phyloP scores from a whole-genome alignment of 2,329 filamentous ascomycete species.

The Akanthomyces dipterigenus region DNA sequence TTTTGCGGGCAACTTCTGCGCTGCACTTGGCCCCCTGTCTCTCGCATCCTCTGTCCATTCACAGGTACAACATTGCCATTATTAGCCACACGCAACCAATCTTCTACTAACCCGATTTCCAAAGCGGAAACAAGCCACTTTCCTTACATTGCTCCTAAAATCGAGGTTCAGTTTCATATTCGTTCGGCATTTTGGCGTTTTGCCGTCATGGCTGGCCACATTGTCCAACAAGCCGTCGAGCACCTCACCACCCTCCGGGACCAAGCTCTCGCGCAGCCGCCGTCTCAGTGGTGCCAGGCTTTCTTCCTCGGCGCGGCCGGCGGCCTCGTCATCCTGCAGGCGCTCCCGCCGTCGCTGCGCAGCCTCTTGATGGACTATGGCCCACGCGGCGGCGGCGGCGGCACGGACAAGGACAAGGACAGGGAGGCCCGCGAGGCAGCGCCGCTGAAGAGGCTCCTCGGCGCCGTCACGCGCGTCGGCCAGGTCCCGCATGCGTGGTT shows the following conservation, averaged over 20 bases:
- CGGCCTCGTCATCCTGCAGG: conserved; percentile 34
- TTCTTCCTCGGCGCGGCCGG: conserved; percentile 40
- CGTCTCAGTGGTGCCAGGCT: conserved; percentile 34
- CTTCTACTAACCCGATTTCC: too few species aligned
- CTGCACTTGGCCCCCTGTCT: too few species aligned
- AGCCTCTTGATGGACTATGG: conserved; percentile 45
- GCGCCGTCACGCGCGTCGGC: conserved; percentile 25
- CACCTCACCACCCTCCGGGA: neutral
- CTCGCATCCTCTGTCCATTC: too few species aligned
- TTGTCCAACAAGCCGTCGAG: neutral
- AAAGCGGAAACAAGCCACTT: too few species aligned
- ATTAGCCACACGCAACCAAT: too few species aligned
- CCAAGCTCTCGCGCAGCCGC: conserved; percentile 14
- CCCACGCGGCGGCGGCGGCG: conserved; percentile 30
- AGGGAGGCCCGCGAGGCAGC: neutral
- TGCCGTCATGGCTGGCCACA: neutral
- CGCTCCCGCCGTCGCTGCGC: conserved; percentile 38
- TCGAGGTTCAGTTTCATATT: neutral
- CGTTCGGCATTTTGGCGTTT: neutral
- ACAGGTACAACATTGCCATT: too few species aligned
- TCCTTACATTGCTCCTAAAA: too few species aligned
- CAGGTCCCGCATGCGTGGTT: conserved; percentile 87
- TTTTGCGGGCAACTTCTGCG: too few species aligned
- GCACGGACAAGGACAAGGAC: conserved; percentile 14
- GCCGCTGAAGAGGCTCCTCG: conserved; percentile 23